phyloP scores from a whole-genome alignment of 768 basidiomycete species.

The Plicaturopsis crispa region DNA sequence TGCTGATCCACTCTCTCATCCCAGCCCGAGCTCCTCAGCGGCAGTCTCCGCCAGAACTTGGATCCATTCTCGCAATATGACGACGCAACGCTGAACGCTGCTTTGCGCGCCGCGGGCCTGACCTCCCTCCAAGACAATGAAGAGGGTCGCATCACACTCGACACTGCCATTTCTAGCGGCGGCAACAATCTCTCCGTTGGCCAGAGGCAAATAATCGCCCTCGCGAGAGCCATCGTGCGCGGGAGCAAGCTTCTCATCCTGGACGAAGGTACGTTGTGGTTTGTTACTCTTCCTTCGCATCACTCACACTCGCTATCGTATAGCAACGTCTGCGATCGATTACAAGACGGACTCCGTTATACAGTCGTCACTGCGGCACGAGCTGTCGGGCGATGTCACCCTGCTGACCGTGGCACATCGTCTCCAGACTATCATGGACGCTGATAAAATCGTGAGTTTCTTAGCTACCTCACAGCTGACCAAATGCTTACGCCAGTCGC shows the following conservation, averaged over 20 bases:
- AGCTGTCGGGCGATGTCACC: constrained; percentile 34
- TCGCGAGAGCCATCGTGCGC: constrained; percentile 54
- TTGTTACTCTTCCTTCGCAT: neutral
- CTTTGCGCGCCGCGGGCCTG: constrained; percentile 39
- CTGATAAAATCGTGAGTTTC: constrained; percentile 45
- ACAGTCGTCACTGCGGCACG: constrained; percentile 45
- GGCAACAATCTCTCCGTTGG: constrained; percentile 46
- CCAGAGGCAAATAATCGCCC: constrained; percentile 51
- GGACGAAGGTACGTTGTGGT: constrained; percentile 36
- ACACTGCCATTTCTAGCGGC: constrained; percentile 35
- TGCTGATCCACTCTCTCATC: constrained; percentile 6
- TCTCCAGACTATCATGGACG: constrained; percentile 51
- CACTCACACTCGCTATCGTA: constrained; percentile 13
- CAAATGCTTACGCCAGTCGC: neutral
- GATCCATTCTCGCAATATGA: constrained; percentile 53
- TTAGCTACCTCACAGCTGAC: constrained; percentile 1
- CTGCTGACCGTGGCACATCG: constrained; percentile 56
- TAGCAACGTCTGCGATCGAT: constrained; percentile 45
- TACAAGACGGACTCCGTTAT: constrained; percentile 51
- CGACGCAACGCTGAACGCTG: constrained; percentile 42
- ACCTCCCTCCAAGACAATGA: constrained; percentile 27
- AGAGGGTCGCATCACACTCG: constrained; percentile 33
- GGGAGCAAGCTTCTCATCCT: constrained; percentile 48
- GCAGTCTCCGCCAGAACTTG: constrained; percentile 49
- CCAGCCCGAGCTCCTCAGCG: constrained; percentile 45